Conservation (phyloP, 108 stramenopile species). For the Fragilaria crotonensis region DNA sequence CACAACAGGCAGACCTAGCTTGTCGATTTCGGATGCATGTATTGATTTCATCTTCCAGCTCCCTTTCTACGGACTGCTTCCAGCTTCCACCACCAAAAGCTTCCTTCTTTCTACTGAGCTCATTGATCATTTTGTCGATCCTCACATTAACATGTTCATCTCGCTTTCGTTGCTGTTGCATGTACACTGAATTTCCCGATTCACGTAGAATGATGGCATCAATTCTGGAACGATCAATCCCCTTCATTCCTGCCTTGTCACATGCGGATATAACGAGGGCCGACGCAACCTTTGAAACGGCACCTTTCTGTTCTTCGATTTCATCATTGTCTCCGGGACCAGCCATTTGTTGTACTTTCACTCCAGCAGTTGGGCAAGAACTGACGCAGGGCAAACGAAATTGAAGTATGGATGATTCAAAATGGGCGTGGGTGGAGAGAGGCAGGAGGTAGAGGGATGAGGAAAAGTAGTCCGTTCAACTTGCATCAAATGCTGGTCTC, state of each 20-base stretch:
- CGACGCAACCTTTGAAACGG: too few relatives aligned
- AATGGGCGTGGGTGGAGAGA: too few relatives aligned
- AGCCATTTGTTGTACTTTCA: too few relatives aligned
- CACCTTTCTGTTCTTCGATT: too few relatives aligned
- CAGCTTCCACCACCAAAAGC: neutral
- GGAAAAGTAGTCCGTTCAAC: too few relatives aligned
- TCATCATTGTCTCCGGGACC: too few relatives aligned
- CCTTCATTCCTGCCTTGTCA: slow-evolving; percentile 81
- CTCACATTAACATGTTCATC: slow-evolving; percentile 57
- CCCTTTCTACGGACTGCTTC: neutral
- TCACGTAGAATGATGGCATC: slow-evolving; percentile 71
- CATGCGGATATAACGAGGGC: slow-evolving; percentile 61
- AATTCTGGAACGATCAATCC: slow-evolving; percentile 66
- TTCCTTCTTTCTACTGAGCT: slow-evolving; percentile 23
- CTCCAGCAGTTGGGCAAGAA: too few relatives aligned
- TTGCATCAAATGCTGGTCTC: too few relatives aligned
- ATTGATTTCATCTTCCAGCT: slow-evolving; percentile 28
- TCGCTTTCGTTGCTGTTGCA: slow-evolving; percentile 56
- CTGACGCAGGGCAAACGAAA: too few relatives aligned
- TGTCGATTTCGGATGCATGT: slow-evolving; percentile 14
- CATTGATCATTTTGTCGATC: slow-evolving; percentile 33
- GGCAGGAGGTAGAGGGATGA: too few relatives aligned
- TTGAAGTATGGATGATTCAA: too few relatives aligned
- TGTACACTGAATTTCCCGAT: slow-evolving; percentile 59
- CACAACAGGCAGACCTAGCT: slow-evolving; percentile 59